A percentile compares a stretch with the other conserved stretches of the same genome.
phyloP scores from a whole-genome alignment of 2,329 filamentous ascomycete species.

The Claviceps sp. region DNA sequence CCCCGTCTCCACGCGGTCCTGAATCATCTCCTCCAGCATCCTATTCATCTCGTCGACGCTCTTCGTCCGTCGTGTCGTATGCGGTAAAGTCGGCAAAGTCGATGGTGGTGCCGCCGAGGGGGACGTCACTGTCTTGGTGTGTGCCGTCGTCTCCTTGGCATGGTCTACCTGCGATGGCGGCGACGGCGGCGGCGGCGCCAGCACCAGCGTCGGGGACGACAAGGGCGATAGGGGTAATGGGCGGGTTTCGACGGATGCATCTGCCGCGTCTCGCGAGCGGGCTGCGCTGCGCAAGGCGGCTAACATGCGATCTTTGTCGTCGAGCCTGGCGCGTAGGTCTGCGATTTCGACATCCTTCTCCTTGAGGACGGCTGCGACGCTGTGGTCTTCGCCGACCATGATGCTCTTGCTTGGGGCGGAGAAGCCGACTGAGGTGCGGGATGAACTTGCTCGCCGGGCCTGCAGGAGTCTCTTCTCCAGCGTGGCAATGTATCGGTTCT shows the following conservation, averaged over 20 bases:
- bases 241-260: slow-evolving; percentile 29
- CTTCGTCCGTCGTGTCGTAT: slow-evolving; percentile 40
- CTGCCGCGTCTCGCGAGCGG: slow-evolving; percentile 71
- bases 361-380: slow-evolving; percentile 56
- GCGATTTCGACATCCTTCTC: slow-evolving; percentile 91
- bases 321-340: slow-evolving; percentile 74
- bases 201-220: neutral
- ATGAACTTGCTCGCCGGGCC: slow-evolving; percentile 79
- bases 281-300: slow-evolving; percentile 73
- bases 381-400: slow-evolving; percentile 67
- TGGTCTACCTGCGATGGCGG: slow-evolving; percentile 7
- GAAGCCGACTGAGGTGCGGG: slow-evolving; percentile 67
- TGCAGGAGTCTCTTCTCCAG: slow-evolving; percentile 86
- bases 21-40: slow-evolving; percentile 94
- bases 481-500: slow-evolving; percentile 91
- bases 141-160: slow-evolving; percentile 4
- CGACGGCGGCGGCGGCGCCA: slow-evolving; percentile 14
- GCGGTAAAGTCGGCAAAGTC: slow-evolving; percentile 4
- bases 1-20: slow-evolving; percentile 68
- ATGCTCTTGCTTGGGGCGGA: slow-evolving; percentile 46
- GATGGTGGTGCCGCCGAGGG: slow-evolving; percentile 12
- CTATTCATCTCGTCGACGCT: slow-evolving; percentile 86
- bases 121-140: neutral
- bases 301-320: slow-evolving; percentile 93
- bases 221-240: slow-evolving; percentile 12